Conservation (phyloP, 1,284 basidiomycete genomes). For the Bjerkandera adusta region DNA sequence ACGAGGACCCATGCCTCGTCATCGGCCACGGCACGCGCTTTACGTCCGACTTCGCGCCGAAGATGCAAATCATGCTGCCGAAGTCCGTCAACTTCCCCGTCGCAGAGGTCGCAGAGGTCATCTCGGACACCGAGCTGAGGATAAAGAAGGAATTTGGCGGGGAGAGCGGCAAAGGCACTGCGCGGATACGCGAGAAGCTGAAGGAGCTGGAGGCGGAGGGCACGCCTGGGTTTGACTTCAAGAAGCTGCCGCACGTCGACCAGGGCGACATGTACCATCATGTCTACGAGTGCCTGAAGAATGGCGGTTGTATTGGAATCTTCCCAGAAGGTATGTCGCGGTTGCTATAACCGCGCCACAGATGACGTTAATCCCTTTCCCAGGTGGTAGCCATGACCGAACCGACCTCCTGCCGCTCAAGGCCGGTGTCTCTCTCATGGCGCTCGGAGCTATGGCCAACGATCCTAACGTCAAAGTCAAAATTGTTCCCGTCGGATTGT, state of each 20-base stretch:
- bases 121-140: slow-evolving; percentile 84
- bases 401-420: slow-evolving; percentile 94
- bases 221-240: slow-evolving; percentile 67
- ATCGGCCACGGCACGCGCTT: slow-evolving; percentile 84
- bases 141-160: slow-evolving; percentile 92
- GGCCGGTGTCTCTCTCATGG: slow-evolving; percentile 96
- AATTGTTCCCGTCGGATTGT: slow-evolving; percentile 92
- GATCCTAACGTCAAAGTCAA: slow-evolving; percentile 86
- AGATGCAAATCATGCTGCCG: slow-evolving; percentile 87
- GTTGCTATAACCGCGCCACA: background rate
- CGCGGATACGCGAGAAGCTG: slow-evolving; percentile 65
- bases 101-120: slow-evolving; percentile 85
- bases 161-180: slow-evolving; percentile 75
- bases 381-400: slow-evolving; percentile 95
- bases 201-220: slow-evolving; percentile 55
- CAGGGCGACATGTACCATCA: slow-evolving; percentile 95
- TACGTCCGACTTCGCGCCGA: slow-evolving; percentile 71
- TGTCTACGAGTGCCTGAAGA: slow-evolving; percentile 87
- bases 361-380: background rate
- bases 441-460: slow-evolving; percentile 94
- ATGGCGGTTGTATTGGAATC: slow-evolving; percentile 91
- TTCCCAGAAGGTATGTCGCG: slow-evolving; percentile 84
- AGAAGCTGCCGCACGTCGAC: slow-evolving; percentile 82
- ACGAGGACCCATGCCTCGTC: slow-evolving; percentile 76
- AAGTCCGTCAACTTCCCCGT: slow-evolving; percentile 78